Evolutionary conservation across 257 asterid genomes (phyloP).

Genomic region (Jasminum sambac): DNA sequence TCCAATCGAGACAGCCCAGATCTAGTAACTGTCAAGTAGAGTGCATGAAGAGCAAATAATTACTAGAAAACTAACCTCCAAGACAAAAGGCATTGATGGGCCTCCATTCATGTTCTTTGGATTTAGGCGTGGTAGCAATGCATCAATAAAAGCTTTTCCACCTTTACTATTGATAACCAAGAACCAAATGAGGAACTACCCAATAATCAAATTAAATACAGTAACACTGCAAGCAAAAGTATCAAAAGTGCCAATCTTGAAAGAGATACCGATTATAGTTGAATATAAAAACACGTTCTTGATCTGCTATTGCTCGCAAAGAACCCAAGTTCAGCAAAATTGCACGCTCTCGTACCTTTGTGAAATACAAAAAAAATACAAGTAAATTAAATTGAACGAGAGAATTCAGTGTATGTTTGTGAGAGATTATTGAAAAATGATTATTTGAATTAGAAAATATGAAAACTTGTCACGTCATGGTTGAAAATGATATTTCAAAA

Average conservation of each 20-base stretch:
- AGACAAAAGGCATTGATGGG: conserved; percentile 95
- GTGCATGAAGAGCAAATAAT: conserved; percentile 16
- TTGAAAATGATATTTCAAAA: no score
- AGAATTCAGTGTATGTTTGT: neutral
- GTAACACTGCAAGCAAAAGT: conserved; percentile 11
- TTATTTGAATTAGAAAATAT: no score
- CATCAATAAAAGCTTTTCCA: conserved; percentile 94
- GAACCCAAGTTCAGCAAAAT: conserved; percentile 92
- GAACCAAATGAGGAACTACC: conserved; percentile 17
- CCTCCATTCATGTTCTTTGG: conserved; percentile 65
- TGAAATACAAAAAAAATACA: conserved; percentile 23
- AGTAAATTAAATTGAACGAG: conserved; percentile 25
- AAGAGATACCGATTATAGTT: conserved; percentile 81
- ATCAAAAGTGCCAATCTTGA: neutral
- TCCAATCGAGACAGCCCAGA: conserved; percentile 11
- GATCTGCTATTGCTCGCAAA: conserved; percentile 87
- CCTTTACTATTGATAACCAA: conserved; percentile 59
- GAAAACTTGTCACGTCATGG: no score
- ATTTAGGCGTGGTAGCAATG: conserved; percentile 84
- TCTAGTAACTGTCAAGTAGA: conserved; percentile 10
- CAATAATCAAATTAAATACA: conserved; percentile 8
- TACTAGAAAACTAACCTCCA: conserved; percentile 61
- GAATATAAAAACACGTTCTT: conserved; percentile 81
- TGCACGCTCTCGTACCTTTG: conserved; percentile 90
- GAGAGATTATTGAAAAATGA: no score